Evolutionary conservation across 805 yeast species (phyloP), one percentile per base, ranked within the genome.

Genomic region (Nakazawaea ambrosiae): DNA sequence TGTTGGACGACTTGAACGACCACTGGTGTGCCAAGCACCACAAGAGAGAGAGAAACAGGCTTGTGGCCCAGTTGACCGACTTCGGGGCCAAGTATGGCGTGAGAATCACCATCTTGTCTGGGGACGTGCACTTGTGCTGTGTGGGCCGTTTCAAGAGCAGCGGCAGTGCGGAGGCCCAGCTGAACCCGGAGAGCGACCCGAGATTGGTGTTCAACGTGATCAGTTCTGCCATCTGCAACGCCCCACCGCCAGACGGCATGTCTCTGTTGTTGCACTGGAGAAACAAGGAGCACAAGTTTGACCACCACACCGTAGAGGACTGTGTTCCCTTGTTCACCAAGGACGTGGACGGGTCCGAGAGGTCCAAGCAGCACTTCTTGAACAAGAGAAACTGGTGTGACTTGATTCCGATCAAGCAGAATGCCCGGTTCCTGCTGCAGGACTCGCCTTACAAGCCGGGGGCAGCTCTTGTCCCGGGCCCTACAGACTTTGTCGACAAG

Each of bases 21-120:
- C 97, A 90, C 61, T 90, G 98, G 98, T 88, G 97, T 57, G 81
- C 96, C 3, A 70, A 70, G 42, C 73, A 80, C 55, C 98, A 90
- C 61, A 92, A 90, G 56, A 58, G 60, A 34, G 98, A 90, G 60
- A 73, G 98, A 43, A 90, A 90, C 57, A 53, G 55, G 46, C 65
- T 90, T 27, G 61, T 89, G 44, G 68, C 65, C 27, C 64, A 65
- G 43, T 63, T 90, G 32, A 76, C 79, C 44, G 72, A 72, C 31
- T 76, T 88, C 49, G 87, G 90, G 3, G 70, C 82, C 23, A 49
- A 60, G 22, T 55, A 70, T 45, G 80, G 80, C 4, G 75, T 82
- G 4, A 69, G 98, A 47, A 59, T 92, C 41, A 87, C 97, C 6
- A 81, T 90, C 42, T 63, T 90, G 18, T 74, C 89, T 11, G 98